Percentiles rank a stretch among this genome's conserved stretches.
These are phyloP conservation scores for Xylaria sp. DNA, from an alignment of 2,329 filamentous ascomycete species.

Conservation along the genomic window DNA sequence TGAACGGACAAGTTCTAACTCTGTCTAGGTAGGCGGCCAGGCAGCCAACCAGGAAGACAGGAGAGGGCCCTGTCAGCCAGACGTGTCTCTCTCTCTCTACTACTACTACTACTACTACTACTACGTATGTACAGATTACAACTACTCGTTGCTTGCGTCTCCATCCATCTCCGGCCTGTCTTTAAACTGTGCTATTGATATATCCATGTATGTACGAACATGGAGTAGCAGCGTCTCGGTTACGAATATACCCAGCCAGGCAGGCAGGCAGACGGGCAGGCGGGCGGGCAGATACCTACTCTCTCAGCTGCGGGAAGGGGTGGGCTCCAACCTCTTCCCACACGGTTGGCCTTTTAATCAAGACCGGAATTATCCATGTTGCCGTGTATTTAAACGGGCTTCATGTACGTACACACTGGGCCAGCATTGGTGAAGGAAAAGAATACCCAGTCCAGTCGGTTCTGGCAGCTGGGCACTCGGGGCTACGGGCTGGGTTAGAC, in stretches of 20 bases:
- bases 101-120: not conserved
- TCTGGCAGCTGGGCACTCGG: conserved; percentile 19
- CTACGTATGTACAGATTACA: no score
- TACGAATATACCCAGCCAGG: not conserved
- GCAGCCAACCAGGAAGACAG: not conserved
- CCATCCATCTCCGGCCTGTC: not conserved
- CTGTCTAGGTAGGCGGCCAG: not conserved
- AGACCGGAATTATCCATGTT: not conserved
- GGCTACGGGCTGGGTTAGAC: conserved; percentile 17
- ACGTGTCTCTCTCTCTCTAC: no score
- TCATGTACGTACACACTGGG: no score
- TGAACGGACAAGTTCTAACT: not conserved
- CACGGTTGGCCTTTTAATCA: not conserved
- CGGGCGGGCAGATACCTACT: no score
- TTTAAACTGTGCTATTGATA: no score
- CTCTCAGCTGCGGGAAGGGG: not conserved
- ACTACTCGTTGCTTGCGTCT: no score
- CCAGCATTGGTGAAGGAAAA: no score
- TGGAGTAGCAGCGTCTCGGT: not conserved
- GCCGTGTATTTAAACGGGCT: not conserved
- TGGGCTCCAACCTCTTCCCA: not conserved
- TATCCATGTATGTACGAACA: no score
- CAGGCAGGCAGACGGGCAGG: no score
- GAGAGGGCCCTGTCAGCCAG: not conserved
- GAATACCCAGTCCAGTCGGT: not conserved